Percentiles rank a stretch among this genome's conserved stretches.
Evolutionary conservation across 331 rosid genomes (phyloP).

Genomic region (Acacia concinna): DNA sequence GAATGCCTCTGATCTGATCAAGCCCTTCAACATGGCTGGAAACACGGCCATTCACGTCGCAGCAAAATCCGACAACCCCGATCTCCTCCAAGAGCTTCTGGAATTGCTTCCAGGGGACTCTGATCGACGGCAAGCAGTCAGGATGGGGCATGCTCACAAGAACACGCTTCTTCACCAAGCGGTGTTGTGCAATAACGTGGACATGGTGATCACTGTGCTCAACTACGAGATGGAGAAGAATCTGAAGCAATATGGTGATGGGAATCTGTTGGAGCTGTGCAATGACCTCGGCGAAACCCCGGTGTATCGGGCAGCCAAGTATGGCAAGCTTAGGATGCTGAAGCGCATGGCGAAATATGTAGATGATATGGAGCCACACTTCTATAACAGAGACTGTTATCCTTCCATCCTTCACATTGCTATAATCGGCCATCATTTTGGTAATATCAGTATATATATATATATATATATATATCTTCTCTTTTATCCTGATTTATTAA

Average conservation of each 20-base stretch:
- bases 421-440: background rate
- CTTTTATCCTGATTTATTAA: no score
- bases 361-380: background rate
- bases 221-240: background rate
- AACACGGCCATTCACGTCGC: conserved; percentile 25
- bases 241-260: background rate
- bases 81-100: background rate
- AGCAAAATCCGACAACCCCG: background rate
- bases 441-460: background rate
- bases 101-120: background rate
- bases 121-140: background rate
- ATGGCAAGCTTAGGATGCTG: background rate
- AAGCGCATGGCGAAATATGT: background rate
- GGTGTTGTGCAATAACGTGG: background rate
- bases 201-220: background rate
- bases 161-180: background rate
- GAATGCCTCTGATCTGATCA: background rate
- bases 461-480: no score
- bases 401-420: background rate
- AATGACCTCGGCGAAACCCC: background rate
- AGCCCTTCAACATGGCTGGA: background rate
- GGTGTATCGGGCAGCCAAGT: background rate
- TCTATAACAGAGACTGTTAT: background rate
- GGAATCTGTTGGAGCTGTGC: background rate
- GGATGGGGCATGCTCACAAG: background rate